These are phyloP conservation scores for Coffea humblotiana DNA, from an alignment of 305 asterid genomes.

Conservation along the genomic window DNA sequence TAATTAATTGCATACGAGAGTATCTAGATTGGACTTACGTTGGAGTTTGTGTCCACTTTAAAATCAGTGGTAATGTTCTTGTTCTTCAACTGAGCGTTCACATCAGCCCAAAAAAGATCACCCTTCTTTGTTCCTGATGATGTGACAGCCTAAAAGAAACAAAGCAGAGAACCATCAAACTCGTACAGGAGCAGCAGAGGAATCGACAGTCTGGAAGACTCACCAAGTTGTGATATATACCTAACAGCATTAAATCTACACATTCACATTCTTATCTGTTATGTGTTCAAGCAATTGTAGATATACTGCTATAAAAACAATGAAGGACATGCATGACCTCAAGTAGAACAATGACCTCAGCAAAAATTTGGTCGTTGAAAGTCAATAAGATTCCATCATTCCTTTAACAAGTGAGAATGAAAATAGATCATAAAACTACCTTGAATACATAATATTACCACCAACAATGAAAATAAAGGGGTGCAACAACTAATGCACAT, in stretches of 20 bases:
- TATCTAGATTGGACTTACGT: slow-evolving; percentile 24
- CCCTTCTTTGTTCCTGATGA: slow-evolving; percentile 44
- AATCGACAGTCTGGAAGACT: too few species aligned
- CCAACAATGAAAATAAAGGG: background rate
- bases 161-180: background rate
- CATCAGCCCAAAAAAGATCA: slow-evolving; percentile 40
- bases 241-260: background rate
- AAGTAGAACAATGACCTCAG: background rate
- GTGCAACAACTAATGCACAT: background rate
- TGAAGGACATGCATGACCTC: background rate
- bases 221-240: background rate
- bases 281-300: background rate
- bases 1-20: background rate
- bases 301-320: background rate
- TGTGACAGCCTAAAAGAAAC: slow-evolving; percentile 27
- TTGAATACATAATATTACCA: background rate
- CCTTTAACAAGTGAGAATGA: background rate
- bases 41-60: slow-evolving; percentile 45
- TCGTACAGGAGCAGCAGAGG: background rate
- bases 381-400: background rate
- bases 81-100: slow-evolving; percentile 44
- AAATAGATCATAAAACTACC: background rate
- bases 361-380: too few species aligned
- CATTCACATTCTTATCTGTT: background rate
- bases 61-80: slow-evolving; percentile 42